phyloP scores from a whole-genome alignment of 2,329 filamentous ascomycete genomes.

The Colletotrichum costaricense region DNA sequence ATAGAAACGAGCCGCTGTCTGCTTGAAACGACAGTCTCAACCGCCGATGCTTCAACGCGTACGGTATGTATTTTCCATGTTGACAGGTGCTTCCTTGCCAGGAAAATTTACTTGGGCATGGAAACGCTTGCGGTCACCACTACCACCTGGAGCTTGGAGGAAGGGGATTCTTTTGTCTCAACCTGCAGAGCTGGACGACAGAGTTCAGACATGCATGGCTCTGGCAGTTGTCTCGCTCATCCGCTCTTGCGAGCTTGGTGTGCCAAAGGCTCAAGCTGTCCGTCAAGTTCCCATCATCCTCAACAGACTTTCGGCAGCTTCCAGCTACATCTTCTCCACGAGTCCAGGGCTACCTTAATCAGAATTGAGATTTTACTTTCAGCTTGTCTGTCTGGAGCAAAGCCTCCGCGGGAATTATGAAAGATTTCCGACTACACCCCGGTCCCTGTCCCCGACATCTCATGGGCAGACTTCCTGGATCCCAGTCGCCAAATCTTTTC shows the following conservation, averaged over 20 bases:
- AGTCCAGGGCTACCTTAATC: not conserved
- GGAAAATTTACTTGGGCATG: not conserved
- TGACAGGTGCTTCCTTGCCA: not conserved
- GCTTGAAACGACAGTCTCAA: slow-evolving; percentile 32
- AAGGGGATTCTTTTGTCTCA: not conserved
- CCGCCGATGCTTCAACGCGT: slow-evolving; percentile 15
- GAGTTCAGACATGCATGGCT: not conserved
- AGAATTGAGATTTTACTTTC: not conserved
- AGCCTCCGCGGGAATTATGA: slow-evolving; percentile 13
- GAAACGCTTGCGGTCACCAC: too few relatives aligned
- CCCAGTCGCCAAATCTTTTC: not conserved
- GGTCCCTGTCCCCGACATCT: slow-evolving; percentile 18
- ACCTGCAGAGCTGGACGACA: not conserved
- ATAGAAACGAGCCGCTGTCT: slow-evolving; percentile 23
- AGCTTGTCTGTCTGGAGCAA: slow-evolving; percentile 21
- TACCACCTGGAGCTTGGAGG: not conserved
- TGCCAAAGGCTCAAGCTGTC: not conserved
- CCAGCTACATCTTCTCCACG: slow-evolving; percentile 12
- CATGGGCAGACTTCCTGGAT: not conserved
- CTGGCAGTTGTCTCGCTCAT: not conserved
- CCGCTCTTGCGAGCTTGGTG: not conserved
- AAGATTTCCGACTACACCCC: slow-evolving; percentile 3
- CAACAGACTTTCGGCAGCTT: slow-evolving; percentile 30
- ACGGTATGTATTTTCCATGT: not conserved
- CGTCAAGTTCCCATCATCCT: slow-evolving; percentile 2